These are phyloP conservation scores for Tetradesmus obliquus DNA, from an alignment of 139 green algal genomes.

Conservation along the genomic window DNA sequence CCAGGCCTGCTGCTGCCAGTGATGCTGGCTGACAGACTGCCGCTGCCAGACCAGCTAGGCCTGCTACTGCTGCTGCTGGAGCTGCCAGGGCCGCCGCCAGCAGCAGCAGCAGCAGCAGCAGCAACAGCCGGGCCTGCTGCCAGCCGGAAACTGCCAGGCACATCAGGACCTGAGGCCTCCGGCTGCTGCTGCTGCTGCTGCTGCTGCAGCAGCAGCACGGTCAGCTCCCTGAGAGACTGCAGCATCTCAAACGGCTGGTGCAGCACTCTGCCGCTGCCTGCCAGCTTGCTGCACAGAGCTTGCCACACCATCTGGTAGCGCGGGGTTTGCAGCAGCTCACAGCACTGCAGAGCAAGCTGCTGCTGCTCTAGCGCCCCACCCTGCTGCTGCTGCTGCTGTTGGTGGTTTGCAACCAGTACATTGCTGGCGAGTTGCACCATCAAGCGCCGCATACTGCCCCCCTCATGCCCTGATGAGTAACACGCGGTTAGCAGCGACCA, in stretches of 20 bases:
- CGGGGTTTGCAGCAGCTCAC: background rate
- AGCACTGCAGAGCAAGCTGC: constrained; percentile 1
- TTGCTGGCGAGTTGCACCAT: background rate
- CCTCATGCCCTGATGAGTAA: background rate
- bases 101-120: background rate
- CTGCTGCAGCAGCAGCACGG: constrained; percentile 2
- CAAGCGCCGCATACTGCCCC: background rate
- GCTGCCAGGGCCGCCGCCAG: background rate
- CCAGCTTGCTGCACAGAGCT: background rate
- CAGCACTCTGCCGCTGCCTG: background rate
- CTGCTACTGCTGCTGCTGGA: background rate
- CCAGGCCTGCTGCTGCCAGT: background rate
- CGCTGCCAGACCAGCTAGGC: background rate
- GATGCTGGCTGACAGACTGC: background rate
- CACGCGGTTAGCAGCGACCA: background rate
- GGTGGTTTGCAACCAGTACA: background rate
- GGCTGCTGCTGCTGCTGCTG: background rate
- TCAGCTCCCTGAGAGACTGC: background rate
- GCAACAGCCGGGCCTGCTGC: background rate
- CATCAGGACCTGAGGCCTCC: background rate
- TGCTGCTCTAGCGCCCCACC: background rate
- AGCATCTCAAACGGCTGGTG: background rate
- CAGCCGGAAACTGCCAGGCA: background rate
- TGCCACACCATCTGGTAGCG: background rate
- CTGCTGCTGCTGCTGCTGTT: background rate